Evolutionary conservation across 208 protist species (phyloP).

Genomic region (Angomonas deanei): DNA sequence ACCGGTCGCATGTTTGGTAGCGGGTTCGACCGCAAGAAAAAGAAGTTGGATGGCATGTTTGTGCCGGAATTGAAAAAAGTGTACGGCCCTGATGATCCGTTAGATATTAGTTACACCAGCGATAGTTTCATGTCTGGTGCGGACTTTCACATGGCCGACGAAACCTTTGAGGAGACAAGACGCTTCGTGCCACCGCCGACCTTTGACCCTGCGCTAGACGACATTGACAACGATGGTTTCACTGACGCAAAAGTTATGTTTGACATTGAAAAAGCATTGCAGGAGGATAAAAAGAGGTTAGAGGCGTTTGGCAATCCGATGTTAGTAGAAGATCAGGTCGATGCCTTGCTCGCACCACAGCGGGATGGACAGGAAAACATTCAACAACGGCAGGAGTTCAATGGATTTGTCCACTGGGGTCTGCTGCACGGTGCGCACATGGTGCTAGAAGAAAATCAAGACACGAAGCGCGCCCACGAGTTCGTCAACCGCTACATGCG

Average conservation of each 20-base stretch:
- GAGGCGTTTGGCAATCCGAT: slow-evolving; percentile 88
- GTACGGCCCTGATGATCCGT: slow-evolving; percentile 40
- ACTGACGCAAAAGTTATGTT: slow-evolving; percentile 72
- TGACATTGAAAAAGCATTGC: slow-evolving; percentile 78
- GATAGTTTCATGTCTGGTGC: slow-evolving; percentile 68
- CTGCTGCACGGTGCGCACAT: slow-evolving; percentile 84
- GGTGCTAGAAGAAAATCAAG: slow-evolving; percentile 81
- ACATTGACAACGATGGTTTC: slow-evolving; percentile 81
- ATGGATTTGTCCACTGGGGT: slow-evolving; percentile 87
- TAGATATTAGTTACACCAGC: slow-evolving; percentile 64
- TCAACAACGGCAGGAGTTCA: slow-evolving; percentile 82
- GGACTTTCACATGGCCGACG: slow-evolving; percentile 78
- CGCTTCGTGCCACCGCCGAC: slow-evolving; percentile 72
- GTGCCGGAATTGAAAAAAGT: slow-evolving; percentile 79
- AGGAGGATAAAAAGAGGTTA: slow-evolving; percentile 75
- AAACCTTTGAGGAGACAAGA: slow-evolving; percentile 68
- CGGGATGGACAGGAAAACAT: slow-evolving; percentile 79
- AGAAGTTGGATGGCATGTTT: slow-evolving; percentile 77
- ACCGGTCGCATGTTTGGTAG: slow-evolving; percentile 67
- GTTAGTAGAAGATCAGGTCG: slow-evolving; percentile 81
- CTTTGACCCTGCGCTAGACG: slow-evolving; percentile 80
- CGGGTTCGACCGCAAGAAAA: slow-evolving; percentile 68
- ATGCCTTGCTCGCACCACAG: slow-evolving; percentile 75
- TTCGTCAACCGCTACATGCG: slow-evolving; percentile 90
- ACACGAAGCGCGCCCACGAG: slow-evolving; percentile 80